Evolutionary conservation across 768 basidiomycete species (phyloP).

Genomic region (Mycena galopus): DNA sequence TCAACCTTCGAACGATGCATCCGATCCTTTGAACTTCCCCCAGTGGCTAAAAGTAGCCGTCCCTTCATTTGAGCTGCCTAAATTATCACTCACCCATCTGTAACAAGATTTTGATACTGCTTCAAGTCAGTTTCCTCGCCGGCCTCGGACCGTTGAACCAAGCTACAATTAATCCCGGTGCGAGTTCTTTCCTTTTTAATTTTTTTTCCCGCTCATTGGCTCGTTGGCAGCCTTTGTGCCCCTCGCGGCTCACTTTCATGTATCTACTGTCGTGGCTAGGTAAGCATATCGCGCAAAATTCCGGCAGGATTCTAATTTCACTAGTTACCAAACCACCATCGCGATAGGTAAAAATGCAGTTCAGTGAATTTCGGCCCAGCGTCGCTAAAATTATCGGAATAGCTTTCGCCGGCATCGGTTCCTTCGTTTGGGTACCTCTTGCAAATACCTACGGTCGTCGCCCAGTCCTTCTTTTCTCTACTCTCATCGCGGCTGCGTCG

Average conservation of each 20-base stretch:
- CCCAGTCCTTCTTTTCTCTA: conserved; percentile 37
- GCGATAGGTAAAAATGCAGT: conserved; percentile 1
- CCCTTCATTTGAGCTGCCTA: conserved; percentile 22
- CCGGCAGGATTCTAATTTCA: not conserved
- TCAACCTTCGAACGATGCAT: conserved; percentile 54
- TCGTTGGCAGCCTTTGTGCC: conserved; percentile 20
- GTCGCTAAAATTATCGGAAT: conserved; percentile 12
- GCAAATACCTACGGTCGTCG: conserved; percentile 40
- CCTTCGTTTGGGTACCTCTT: conserved; percentile 39
- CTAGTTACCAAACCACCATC: conserved; percentile 28
- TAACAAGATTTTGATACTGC: conserved; percentile 54
- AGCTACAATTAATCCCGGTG: conserved; percentile 28
- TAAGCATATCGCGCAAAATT: not conserved
- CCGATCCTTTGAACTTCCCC: conserved; percentile 59
- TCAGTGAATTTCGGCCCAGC: not conserved
- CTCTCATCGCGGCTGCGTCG: conserved; percentile 34
- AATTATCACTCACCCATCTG: conserved; percentile 51
- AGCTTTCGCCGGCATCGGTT: conserved; percentile 35
- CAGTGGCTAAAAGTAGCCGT: conserved; percentile 49
- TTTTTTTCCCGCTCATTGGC: not conserved
- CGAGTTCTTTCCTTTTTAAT: not conserved
- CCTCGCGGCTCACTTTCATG: conserved; percentile 27
- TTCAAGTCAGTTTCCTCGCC: conserved; percentile 40
- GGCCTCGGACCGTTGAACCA: conserved; percentile 27
- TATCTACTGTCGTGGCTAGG: conserved; percentile 28